Evolutionary conservation across 768 basidiomycete species (phyloP), one percentile per base, ranked within the genome.

Genomic region (Leccinum uliginosum): DNA sequence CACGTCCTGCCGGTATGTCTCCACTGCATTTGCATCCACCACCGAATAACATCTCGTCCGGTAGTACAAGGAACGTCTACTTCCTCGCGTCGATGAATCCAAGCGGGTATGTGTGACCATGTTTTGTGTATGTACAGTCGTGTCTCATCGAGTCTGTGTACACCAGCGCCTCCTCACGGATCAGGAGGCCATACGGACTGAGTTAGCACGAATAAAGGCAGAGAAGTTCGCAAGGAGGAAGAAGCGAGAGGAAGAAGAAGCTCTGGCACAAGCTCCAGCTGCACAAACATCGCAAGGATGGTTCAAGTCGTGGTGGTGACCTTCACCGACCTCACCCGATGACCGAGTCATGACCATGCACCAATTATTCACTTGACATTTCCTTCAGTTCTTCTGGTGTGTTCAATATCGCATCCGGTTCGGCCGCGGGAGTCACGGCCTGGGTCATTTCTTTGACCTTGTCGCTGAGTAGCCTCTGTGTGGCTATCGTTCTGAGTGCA

Each of bases 51-150:
- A 54, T 35, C 5, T 27, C n/a, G 45, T 43, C 9, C 4, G 48
- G 24, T 59, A 91, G 89, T 89, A 90, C 67, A 82, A 85, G 68
- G 81, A 88, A 49, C 84, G 77, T 65, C 74, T 91, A 19, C 89
- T 91, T 63, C 88, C 87, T 29, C 74, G 83, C 6, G 70, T 81
- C 24, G 80, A 86, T 56, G 78, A 83, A 57, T 78, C 80, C 24
- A 73, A 77, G 45, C 78, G 80, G 57, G 85, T 83, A 73, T 43
- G 71, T 66, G 51, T 56, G 23, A 34, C 10, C 8, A 21, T 54
- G 12, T 23, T 40, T 50, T 43, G 0, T 43, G 4, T 30, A 27
- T 17, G 47, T 26, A 23, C 26, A 11, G 27, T 35, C 35, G 19
- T 48, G 35, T 48, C 62, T 70, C 26, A 68, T 51, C 19, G 40